Evolutionary conservation across 2,329 filamentous ascomycete genomes (phyloP).

Genomic region (Cladosporium velox): DNA sequence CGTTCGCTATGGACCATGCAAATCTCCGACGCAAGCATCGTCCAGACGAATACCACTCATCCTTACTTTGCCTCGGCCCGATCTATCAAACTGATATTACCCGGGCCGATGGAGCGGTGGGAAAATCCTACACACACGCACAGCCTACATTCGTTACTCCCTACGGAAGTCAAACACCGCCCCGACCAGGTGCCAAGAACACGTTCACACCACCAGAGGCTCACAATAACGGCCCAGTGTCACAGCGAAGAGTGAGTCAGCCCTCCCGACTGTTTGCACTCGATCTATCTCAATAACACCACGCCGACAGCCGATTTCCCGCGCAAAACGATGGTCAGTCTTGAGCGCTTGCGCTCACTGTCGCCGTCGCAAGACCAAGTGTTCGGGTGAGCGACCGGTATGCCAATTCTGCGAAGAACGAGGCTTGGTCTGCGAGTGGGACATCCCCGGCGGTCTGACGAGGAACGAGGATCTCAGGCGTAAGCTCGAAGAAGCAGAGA

Average conservation of each 20-base stretch:
- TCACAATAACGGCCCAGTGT: not conserved
- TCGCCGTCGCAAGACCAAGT: conserved; percentile 1
- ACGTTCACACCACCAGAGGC: not conserved
- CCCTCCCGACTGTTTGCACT: not conserved
- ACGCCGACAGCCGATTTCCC: not conserved
- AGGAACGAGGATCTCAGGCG: conserved; percentile 2
- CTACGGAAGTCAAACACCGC: not conserved
- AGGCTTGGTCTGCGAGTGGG: not conserved
- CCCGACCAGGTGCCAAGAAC: not conserved
- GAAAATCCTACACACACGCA: not conserved
- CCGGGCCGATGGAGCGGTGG: not conserved
- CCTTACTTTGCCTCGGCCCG: not conserved
- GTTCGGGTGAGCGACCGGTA: not conserved
- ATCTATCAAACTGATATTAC: not conserved
- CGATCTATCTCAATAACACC: not conserved
- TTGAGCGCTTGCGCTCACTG: not conserved
- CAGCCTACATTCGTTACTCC: not conserved
- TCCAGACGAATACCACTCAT: not conserved
- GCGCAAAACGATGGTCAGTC: not conserved
- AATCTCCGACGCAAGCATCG: not conserved
- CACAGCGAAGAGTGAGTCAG: not conserved
- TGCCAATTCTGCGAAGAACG: not conserved
- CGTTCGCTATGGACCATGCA: not conserved
- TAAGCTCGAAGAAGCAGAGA: not conserved
- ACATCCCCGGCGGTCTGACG: not conserved